Evolutionary conservation across 140 eudicot species (phyloP).

Genomic region (Eryngium alpinum): DNA sequence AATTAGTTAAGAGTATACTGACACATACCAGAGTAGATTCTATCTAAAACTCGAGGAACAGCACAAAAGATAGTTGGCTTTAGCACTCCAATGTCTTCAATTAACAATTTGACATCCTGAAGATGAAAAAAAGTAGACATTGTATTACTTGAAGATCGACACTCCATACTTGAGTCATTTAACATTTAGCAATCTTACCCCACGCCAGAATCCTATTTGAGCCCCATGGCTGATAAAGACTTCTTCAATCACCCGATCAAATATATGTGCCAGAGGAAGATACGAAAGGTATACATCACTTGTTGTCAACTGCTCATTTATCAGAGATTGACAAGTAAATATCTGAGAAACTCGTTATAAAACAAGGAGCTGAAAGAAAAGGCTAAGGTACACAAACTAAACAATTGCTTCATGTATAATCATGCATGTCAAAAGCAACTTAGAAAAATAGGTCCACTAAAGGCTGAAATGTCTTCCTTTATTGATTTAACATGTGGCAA

Average conservation of each 20-base stretch:
- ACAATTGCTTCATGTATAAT: too few relatives aligned
- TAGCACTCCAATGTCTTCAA: slow-evolving; percentile 76
- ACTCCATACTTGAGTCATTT: background rate
- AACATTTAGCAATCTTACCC: slow-evolving; percentile 49
- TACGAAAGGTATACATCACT: slow-evolving; percentile 86
- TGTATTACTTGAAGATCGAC: slow-evolving; percentile 5
- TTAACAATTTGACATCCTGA: slow-evolving; percentile 82
- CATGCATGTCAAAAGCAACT: background rate
- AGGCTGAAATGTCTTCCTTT: background rate
- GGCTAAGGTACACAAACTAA: background rate
- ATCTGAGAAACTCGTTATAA: background rate
- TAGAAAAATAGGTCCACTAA: background rate
- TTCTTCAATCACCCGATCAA: slow-evolving; percentile 95
- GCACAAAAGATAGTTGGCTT: slow-evolving; percentile 97
- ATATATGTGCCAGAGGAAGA: slow-evolving; percentile 97
- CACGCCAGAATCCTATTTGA: slow-evolving; percentile 97
- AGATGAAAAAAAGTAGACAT: slow-evolving; percentile 7
- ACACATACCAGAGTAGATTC: slow-evolving; percentile 72
- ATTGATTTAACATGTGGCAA: background rate
- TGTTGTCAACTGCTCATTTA: slow-evolving; percentile 41
- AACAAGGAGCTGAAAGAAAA: background rate
- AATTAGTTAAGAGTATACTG: background rate
- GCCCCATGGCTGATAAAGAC: slow-evolving; percentile 79
- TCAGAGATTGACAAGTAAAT: slow-evolving; percentile 3
- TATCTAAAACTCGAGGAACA: slow-evolving; percentile 94